Evolutionary conservation across 1,284 basidiomycete genomes (phyloP), one percentile per base, ranked within the genome.

Genomic region (Lignosus rhinocerotis): DNA sequence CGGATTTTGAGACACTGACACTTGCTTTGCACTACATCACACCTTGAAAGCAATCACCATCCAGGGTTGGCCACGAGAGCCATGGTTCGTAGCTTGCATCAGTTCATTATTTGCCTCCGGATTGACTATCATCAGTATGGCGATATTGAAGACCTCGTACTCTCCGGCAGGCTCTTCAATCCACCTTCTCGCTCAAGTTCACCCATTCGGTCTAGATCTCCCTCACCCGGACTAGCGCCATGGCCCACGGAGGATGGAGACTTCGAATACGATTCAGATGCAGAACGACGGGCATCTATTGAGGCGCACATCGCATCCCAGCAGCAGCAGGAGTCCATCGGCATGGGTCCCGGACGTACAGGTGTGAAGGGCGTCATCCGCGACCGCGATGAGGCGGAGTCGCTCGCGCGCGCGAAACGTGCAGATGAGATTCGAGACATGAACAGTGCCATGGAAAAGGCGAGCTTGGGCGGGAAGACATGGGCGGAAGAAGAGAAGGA

Each of bases 321-420:
- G 55, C 63, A 62, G 36, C 64, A 71, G 58, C 70, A 73, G 48
- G 70, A 74, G 54, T 83, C 84, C 11, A 88, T 92, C 58, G 90
- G 90, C n/a, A 88, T 92, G 87, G 90, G 86, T 6, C 88, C 88
- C 8, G 90, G 90, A 2, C 80, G 91, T 25, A 93, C 90, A 4
- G 90, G 90, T 31, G 90, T 93, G 51, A 93, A 93, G 66, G 91
- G 90, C 36, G 91, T 93, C 59, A 89, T 93, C 58, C 81, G 89
- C 31, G 90, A 93, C 71, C 79, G 83, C 39, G 79, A 85, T 58
- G 90, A 93, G 67, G 88, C 87, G 2, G 79, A 76, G n/a, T 72
- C 75, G 41, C 69, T 83, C 31, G 77, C 81, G 47, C 78, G 80
- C 14, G 77, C 79, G 25, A 82, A 79, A 63, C 75, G 76, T 16